Evolutionary conservation across 805 yeast genomes (phyloP), one percentile per base, ranked within the genome.

Genomic region (Cyberlindnera misumaiensis): DNA sequence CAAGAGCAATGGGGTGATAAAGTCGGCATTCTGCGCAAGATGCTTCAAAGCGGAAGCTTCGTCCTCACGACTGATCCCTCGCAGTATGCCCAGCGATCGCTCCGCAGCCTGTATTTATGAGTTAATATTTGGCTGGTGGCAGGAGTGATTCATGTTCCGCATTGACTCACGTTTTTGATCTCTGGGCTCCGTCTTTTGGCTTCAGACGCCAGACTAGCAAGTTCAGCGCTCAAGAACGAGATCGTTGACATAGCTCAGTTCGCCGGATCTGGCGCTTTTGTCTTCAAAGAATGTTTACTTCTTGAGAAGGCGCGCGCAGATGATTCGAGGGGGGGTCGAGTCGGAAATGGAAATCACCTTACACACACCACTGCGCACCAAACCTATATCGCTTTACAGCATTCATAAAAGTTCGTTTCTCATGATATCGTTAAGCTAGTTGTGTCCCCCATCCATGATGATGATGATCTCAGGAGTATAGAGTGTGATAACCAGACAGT

Each of bases 111-210:
- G 27, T 14, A n/a, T n/a, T 22, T 28, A 20, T 12, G 40, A 32
- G 34, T 28, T 34, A 34, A 30, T 20, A 16, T 22, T 9, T 18
- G 15, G 9, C 3, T 31, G 25, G 11, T 22, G 34, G 8, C n/a
- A 12, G 5, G 34, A 12, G 15, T 8, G 24, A 20, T 8, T 20
- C 8, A 5, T 20, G 8, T 18, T 15, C 27, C 12, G 20, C 27
- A 11, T 9, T 14, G 24, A 44, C 75, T 43, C 32, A 74, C 79
- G 47, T 66, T 76, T 38, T 75, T 74, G 25, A 89, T 73, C n/a
- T 82, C 90, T 0, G 76, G 52, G 51, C 77, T 77, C 46, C 85
- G 69, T 37, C 95, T 67, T 56, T 77, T 80, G 9, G 93, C 69
- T 48, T 87, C 96, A 1, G 80, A 61, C 4, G 79, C 64, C 38